Evolutionary conservation across 306 rosid species (phyloP), one percentile per base, ranked within the genome.

Genomic region (Cercis canadensis): DNA sequence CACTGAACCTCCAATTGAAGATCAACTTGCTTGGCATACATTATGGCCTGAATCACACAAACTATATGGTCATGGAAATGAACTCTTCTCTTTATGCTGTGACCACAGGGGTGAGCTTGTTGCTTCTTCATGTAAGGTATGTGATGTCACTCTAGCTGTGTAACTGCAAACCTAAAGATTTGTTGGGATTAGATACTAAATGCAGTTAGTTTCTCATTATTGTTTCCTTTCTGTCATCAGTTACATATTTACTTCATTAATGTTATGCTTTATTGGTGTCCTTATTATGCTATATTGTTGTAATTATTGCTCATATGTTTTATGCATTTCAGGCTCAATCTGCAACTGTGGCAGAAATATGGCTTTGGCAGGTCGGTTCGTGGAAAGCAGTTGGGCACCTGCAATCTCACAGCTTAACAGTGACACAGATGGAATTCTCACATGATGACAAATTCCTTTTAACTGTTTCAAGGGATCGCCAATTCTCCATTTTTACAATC

Each of bases 1-100:
- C 68, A 84, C 96, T 51, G 89, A 91, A 76, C 92, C 97, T 70
- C 99, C 99, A 39, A 89, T 95, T 64, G 99, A 95, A 85, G 97
- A 95, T 80, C 99, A 95, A 86, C 79, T 95, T 45, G 90, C 89
- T 45, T 95, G 97, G 97, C 92, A 95, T 70, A 95, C 99, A 24
- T 90, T 94, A 9, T 91, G 97, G 99, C 99, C 97, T 55, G 99
- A 95, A 82, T 86, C 99, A 7, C 97, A 95, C 75, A 95, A 95
- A 76, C 96, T 95, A 68, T 95, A 95, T 61, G 99, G 97, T 76
- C 99, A 95, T 61, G 99, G 99, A 70, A 95, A 95, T 78, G 99
- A 95, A 46, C 82, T 95, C 46, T 95, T 89, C 67, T 81, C 99
- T 65, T 49, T 95, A 39, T 89, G 99, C 79, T 91, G 96, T 69